Base-by-base conservation (phyloP, 2,329 filamentous ascomycete genomes). In the Monilinia polystroma region DNA sequence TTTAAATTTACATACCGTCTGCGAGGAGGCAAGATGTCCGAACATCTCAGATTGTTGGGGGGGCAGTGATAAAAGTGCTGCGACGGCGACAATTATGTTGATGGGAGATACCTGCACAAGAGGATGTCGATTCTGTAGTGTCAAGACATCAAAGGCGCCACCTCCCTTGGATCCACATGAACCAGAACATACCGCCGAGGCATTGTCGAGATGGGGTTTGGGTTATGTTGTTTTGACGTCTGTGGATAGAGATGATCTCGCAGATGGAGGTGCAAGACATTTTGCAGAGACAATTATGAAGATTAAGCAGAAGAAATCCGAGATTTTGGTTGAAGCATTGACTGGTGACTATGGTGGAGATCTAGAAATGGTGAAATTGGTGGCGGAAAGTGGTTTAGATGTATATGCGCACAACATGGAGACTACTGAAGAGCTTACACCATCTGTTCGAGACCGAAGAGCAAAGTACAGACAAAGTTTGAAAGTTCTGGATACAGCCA, bases 21-120 rank as follows among this genome's bases (percentile, higher is more conserved):
- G 95, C 79, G 95, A 99, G 80, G 95, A 99, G 81, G 95, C 95
- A 1, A 87, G 93, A 71, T 99, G 95, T 79, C 95, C 95, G 69
- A 99, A 99, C 79, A 97, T 99, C 69, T 93, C 90, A 70, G 94
- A 98, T 78, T 99, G 95, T 82, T 99, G 95, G 95, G 95, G 95
- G 69, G 95, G 95, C 45, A 87, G 84, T 76, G 87, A 90, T 78
- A 97, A 97, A 81, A 89, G 87, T 71, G 90, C 92, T 35, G 95
- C 95, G 5, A 99, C 95, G 43, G 95, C 95, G 2, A 99, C 95
- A 14, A 98, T 99, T 79, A 99, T 99, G 95, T 82, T 99, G 58
- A 98, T 98, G 93, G 95, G 95, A 71, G 95, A 99, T 78, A 98
- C 94, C 11, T 99, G 95, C 80, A 99, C 95, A 23, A 86, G 95